Base-by-base conservation (phyloP, 148 eudicot species). In the Persicaria maculosa region DNA sequence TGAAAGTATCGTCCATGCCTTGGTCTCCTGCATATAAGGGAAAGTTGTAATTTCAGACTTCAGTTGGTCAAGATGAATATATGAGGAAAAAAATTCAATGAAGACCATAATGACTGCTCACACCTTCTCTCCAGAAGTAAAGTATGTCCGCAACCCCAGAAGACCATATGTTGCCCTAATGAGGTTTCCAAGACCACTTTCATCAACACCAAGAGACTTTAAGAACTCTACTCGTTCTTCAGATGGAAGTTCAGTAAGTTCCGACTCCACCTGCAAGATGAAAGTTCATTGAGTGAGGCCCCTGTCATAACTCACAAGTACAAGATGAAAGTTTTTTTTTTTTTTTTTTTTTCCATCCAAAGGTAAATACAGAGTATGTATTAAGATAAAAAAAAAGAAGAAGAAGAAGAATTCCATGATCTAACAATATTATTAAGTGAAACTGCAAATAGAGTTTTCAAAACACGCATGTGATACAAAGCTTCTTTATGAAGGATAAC, bases 51-150 rank as follows among this genome's bases (percentile, higher is more conserved):
- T 31, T 47, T 16, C 57, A 75, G 12, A n/a, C 44, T 47, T 16
- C 57, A 75, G 12, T 45, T 36, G 15, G n/a, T 20, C 50, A 36
- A 46, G 22, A 73, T 65, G 68, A 48, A 36, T 54, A 50, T 25
- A 75, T 25, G 44, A 8, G 12, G 4, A 0, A 45, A 4, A 16
- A 7, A 36, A 48, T 7, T 14, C 44, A 31, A 9, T 36, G 7
- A 67, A 68, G 16, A 54, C 44, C 47, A n/a, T 40, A 17, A 48
- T 68, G 50, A 16, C 12, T 15, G 48, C 25, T 40, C 78, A 76
- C 75, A 92, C 97, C 99, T 92, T 92, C 84, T 95, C 99, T 67
- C 99, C 99, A 61, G 99, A 86, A 53, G 99, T 95, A 84, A 92
- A 95, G 85, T 95, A 95, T 64, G 99, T 95, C 36, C 88, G 92